These are phyloP conservation scores for Nothomitra cinnamomea DNA, from an alignment of 2,329 filamentous ascomycete species.

Conservation along the genomic window DNA sequence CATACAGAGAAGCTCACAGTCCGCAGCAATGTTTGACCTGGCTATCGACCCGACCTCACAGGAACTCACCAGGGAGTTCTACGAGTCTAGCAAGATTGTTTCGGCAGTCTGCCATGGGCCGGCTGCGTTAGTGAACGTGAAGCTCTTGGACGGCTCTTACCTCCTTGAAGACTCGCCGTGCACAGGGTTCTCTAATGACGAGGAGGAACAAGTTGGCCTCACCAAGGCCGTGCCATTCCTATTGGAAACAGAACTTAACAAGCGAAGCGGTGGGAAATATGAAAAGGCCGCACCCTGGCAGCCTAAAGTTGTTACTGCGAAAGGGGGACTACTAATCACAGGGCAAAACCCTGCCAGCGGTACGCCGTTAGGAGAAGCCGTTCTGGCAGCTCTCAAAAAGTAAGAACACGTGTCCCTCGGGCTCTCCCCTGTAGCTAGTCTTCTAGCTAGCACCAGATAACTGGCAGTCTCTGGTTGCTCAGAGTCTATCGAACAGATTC, in stretches of 20 bases:
- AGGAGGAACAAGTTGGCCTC: constrained; percentile 32
- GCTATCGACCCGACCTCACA: constrained; percentile 38
- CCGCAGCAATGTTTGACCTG: constrained; percentile 48
- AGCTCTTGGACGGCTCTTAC: constrained; percentile 31
- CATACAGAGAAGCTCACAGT: not conserved
- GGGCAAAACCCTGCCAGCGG: constrained; percentile 32
- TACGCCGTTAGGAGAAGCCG: constrained; percentile 24
- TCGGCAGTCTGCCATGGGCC: constrained; percentile 55
- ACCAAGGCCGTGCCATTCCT: constrained; percentile 37
- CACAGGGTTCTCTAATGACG: constrained; percentile 41
- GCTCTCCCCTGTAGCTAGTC: not conserved
- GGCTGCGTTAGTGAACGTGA: constrained; percentile 42
- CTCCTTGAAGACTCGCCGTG: constrained; percentile 39
- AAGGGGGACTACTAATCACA: constrained; percentile 26
- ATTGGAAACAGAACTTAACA: constrained; percentile 38
- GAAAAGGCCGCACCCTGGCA: constrained; percentile 35
- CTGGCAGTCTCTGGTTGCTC: too few relatives aligned
- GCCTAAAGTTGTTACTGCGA: constrained; percentile 25
- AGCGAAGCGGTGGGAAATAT: constrained; percentile 35
- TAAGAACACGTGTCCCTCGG: not conserved
- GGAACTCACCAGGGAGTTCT: constrained; percentile 45
- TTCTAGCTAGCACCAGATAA: too few relatives aligned
- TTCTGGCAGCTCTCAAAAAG: constrained; percentile 20
- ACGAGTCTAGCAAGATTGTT: constrained; percentile 41
- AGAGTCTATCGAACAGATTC: too few relatives aligned